Percentiles rank a stretch among this genome's conserved stretches.
Evolutionary conservation across 148 eudicot genomes (phyloP).

Genomic region (Rhododendron molle): DNA sequence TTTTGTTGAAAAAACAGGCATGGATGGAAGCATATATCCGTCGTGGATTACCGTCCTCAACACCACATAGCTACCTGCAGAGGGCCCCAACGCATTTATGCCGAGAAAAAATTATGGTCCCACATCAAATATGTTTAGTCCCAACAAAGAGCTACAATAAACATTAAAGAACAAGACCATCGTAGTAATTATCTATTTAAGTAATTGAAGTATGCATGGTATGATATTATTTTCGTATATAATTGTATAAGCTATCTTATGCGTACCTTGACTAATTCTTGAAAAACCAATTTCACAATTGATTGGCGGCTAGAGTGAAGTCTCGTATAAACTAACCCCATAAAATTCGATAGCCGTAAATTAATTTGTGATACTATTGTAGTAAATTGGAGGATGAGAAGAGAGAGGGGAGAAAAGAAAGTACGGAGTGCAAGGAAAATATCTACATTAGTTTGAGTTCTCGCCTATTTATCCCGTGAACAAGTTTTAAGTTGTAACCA

Average conservation of each 20-base stretch:
- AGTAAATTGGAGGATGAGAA: background rate
- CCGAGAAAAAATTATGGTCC: background rate
- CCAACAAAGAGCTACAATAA: background rate
- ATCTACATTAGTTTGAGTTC: background rate
- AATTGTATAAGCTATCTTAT: no score
- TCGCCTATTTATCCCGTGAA: background rate
- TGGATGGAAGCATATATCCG: background rate
- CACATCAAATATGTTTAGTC: background rate
- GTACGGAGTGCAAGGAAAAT: background rate
- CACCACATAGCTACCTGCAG: background rate
- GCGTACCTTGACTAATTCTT: no score
- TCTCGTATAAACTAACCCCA: no score
- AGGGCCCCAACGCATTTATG: background rate
- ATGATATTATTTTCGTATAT: no score
- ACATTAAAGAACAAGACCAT: background rate
- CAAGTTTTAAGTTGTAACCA: background rate
- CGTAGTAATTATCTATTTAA: background rate
- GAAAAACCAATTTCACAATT: rapidly evolving
- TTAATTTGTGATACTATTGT: no score
- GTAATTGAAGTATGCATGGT: no score
- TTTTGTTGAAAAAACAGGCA: background rate
- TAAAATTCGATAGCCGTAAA: background rate
- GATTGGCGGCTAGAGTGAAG: background rate
- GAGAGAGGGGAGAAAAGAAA: background rate
- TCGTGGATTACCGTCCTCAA: background rate